Evolutionary conservation across 1,284 basidiomycete genomes (phyloP).

Genomic region (Gymnopus androsaceus): DNA sequence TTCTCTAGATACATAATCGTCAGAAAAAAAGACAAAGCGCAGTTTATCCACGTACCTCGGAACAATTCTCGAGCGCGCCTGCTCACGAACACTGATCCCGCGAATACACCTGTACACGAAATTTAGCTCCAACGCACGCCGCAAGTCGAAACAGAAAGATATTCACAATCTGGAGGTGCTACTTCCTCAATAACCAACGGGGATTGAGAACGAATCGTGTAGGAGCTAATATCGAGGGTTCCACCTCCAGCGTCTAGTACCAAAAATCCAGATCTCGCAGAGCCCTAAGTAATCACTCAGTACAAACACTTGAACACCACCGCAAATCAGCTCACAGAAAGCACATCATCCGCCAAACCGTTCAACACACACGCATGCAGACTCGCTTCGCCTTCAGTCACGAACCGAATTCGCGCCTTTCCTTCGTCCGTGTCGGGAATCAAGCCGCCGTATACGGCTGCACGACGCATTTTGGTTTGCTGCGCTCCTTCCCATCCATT

Average conservation of each 20-base stretch:
- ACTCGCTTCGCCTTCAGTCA: slow-evolving; percentile 80
- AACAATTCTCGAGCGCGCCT: slow-evolving; percentile 68
- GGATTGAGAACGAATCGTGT: slow-evolving; percentile 63
- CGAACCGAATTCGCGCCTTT: slow-evolving; percentile 69
- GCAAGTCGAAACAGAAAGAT: background rate
- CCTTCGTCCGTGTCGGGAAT: slow-evolving; percentile 73
- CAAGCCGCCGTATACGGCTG: slow-evolving; percentile 64
- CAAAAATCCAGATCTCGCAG: slow-evolving; percentile 71
- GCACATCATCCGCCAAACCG: slow-evolving; percentile 71
- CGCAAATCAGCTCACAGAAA: slow-evolving; percentile 50
- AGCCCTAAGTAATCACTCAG: slow-evolving; percentile 45
- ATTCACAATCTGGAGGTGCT: slow-evolving; percentile 75
- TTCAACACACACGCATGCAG: slow-evolving; percentile 75
- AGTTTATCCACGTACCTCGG: slow-evolving; percentile 45
- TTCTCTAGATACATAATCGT: slow-evolving; percentile 48
- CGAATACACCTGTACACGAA: slow-evolving; percentile 60
- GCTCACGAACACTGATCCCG: slow-evolving; percentile 80
- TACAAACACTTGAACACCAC: background rate
- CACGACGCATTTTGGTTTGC: slow-evolving; percentile 73
- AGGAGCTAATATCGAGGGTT: slow-evolving; percentile 77
- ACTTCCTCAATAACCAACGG: slow-evolving; percentile 79
- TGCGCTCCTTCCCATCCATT: slow-evolving; percentile 84
- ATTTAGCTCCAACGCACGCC: slow-evolving; percentile 12
- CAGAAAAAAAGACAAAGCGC: slow-evolving; percentile 7
- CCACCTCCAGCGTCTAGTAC: slow-evolving; percentile 80